phyloP scores from a whole-genome alignment of 495 filamentous ascomycete species.

The Immersiella caudata region DNA sequence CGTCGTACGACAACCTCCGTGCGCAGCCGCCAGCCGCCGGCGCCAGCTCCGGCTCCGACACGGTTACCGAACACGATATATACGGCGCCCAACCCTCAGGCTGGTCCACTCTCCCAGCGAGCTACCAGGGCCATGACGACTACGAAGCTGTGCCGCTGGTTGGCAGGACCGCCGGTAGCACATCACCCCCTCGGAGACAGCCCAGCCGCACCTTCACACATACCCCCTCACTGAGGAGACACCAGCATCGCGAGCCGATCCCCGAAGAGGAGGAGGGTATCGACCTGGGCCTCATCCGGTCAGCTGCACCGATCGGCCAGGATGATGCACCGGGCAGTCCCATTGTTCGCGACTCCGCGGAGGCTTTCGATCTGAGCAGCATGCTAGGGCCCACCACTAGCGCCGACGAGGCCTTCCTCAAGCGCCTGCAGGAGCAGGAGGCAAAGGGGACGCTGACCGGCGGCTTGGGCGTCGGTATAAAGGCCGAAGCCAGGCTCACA shows the following conservation, averaged over 20 bases:
- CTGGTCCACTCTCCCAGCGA: slow-evolving; percentile 22
- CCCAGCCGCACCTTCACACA: slow-evolving; percentile 25
- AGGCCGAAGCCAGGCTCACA: slow-evolving; percentile 41
- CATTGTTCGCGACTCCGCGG: slow-evolving; percentile 19
- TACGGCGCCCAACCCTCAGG: slow-evolving; percentile 20
- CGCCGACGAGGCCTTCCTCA: slow-evolving; percentile 45
- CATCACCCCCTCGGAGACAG: slow-evolving; percentile 18
- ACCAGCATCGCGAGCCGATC: slow-evolving; percentile 40
- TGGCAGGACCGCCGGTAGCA: slow-evolving; percentile 1
- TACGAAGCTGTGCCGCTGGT: slow-evolving; percentile 41
- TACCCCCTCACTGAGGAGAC: slow-evolving; percentile 20
- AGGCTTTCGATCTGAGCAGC: slow-evolving; percentile 44
- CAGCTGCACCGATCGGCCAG: slow-evolving; percentile 37
- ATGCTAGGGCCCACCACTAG: slow-evolving; percentile 40
- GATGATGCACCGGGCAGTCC: slow-evolving; percentile 21
- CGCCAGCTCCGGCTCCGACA: background rate
- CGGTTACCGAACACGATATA: slow-evolving; percentile 15
- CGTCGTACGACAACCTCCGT: slow-evolving; percentile 33
- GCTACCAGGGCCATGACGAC: slow-evolving; percentile 27
- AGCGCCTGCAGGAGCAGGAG: slow-evolving; percentile 47
- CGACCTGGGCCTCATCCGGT: slow-evolving; percentile 43
- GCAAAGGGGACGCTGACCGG: slow-evolving; percentile 51
- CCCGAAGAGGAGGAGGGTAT: slow-evolving; percentile 49
- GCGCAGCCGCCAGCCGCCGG: slow-evolving; percentile 9
- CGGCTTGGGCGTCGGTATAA: slow-evolving; percentile 51